Evolutionary conservation across 2,329 filamentous ascomycete species (phyloP), one percentile per base, ranked within the genome.

Genomic region (Aspergillus eucalypticola): DNA sequence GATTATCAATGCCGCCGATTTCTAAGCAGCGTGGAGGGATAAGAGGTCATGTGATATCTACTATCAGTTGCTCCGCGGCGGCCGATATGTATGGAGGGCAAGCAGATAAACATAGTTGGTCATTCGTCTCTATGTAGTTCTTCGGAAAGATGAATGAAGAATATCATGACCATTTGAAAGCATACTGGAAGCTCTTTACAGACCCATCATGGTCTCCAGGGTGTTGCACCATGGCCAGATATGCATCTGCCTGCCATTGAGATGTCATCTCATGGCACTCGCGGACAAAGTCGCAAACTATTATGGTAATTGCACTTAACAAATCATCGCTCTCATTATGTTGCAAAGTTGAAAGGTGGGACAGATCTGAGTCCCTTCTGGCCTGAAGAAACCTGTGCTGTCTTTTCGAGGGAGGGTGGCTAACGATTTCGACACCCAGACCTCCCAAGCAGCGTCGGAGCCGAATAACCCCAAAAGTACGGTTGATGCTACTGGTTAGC

Each of bases 11-110:
- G 27, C 25, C 42, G 38, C 51, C 57, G 63, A 66, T 67, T 67
- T 66, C 63, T 67, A 67, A 67, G 66, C 66, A 64, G 44, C 53
- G 50, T 46, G 41, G 44, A 59, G 27, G 41, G 41, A 50, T 48
- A 17, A 23, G 10, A 8, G 57, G 53, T 60, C 60, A 64, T 56
- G 59, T 65, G 61, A 64, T 52, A 23, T 42, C 41, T 29, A 41
- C 42, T 29, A 55, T 46, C 53, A 25, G 39, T 50, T 17, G 21
- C 52, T 38, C 51, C 51, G 32, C 19, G 23, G 17, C 21, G 35
- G 51, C 23, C 51, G 19, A 25, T 41, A 11, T 25, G 32, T 19
- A 38, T 53, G 19, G 8, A 53, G 39, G 39, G 17, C 41, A 19
- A 13, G 19, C 41, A 44, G 41, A 35, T 35, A 5, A 35, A 5